Base-by-base conservation (phyloP, 2,329 filamentous ascomycete genomes). In the Pseudogymnoascus sp. region DNA sequence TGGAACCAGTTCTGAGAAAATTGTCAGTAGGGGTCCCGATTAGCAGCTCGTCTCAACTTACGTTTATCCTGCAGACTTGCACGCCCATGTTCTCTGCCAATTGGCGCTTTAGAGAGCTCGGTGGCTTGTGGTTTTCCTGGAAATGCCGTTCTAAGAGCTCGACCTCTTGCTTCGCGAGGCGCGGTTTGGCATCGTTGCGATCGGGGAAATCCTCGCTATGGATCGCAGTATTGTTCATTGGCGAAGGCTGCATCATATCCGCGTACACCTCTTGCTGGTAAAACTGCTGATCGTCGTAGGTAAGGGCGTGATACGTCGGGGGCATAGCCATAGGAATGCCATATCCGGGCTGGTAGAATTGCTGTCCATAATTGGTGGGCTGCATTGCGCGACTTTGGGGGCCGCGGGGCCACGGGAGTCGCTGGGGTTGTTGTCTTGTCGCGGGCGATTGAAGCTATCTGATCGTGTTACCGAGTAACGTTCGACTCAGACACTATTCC, bases 11-110 rank as follows among this genome's bases (percentile, higher is more conserved):
- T 85, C 83, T 85, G 17, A 33, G 13, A n/a, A 35, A n/a, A 10
- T 13, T 8, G 69, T 79, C 65, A 78, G 74, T 63, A 15, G 5
- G 9, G 31, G 10, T 17, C 17, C 24, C 33, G 9, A n/a, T 7
- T 8, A 59, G 8, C 15, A 36, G 17, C 6, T 33, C 31, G 9
- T 15, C 21, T 54, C 26, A 13, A 74, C 74, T 66, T 73, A 86
- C 84, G 68, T 87, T 87, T 65, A 87, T 86, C 65, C 84, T 78
- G 15, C 84, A 79, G 65, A 84, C 78, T 65, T 86, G 84, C n/a
- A 86, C 80, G 60, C 79, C 77, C 77, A 87, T 84, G 5, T 79
- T 75, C 65, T 86, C 82, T 3, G 84, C 84, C 58, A 86, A 77
- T 59, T 80, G 78, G 65, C 83, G 83, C 71, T 87, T 87, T 33